These are phyloP conservation scores for Trypanosoma lewisi DNA, from an alignment of 208 protist genomes.

Conservation along the genomic window DNA sequence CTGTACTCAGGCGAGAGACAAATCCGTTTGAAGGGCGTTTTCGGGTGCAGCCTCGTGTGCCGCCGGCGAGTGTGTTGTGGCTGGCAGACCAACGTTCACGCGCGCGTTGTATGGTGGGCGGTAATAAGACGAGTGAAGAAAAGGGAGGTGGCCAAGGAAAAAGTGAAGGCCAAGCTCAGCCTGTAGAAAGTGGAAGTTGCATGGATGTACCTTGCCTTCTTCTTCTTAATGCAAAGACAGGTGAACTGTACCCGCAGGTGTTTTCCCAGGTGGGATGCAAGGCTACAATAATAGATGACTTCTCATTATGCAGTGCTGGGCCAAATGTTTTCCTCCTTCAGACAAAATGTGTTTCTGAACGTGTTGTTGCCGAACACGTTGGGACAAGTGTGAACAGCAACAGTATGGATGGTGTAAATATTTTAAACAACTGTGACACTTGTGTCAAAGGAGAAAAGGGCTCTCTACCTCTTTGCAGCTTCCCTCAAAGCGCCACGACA, in stretches of 20 bases:
- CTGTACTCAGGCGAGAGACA: not conserved
- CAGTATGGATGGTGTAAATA: slow-evolving; percentile 10
- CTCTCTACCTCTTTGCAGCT: not conserved
- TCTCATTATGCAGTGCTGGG: slow-evolving; percentile 39
- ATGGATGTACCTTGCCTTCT: slow-evolving; percentile 47
- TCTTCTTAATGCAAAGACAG: slow-evolving; percentile 50
- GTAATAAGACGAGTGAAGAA: not conserved
- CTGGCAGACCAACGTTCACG: slow-evolving; percentile 13
- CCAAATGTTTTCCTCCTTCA: slow-evolving; percentile 53
- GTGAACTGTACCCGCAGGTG: slow-evolving; percentile 66
- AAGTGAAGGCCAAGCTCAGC: slow-evolving; percentile 7
- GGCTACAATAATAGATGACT: slow-evolving; percentile 32
- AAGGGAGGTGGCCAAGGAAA: not conserved
- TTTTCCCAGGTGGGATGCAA: slow-evolving; percentile 40
- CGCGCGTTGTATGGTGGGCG: not conserved
- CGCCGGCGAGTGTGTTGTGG: slow-evolving; percentile 46
- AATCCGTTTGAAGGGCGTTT: slow-evolving; percentile 26
- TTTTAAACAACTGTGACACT: slow-evolving; percentile 11
- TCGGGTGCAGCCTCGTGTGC: slow-evolving; percentile 41
- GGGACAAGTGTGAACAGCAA: slow-evolving; percentile 13
- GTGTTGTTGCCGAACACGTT: not conserved
- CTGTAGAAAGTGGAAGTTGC: slow-evolving; percentile 31
- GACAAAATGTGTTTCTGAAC: slow-evolving; percentile 5
- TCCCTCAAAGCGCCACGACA: not conserved
- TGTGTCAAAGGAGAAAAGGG: slow-evolving; percentile 27